These are phyloP conservation scores for Wallemia hederae DNA, from an alignment of 1,284 basidiomycete genomes.

Conservation along the genomic window DNA sequence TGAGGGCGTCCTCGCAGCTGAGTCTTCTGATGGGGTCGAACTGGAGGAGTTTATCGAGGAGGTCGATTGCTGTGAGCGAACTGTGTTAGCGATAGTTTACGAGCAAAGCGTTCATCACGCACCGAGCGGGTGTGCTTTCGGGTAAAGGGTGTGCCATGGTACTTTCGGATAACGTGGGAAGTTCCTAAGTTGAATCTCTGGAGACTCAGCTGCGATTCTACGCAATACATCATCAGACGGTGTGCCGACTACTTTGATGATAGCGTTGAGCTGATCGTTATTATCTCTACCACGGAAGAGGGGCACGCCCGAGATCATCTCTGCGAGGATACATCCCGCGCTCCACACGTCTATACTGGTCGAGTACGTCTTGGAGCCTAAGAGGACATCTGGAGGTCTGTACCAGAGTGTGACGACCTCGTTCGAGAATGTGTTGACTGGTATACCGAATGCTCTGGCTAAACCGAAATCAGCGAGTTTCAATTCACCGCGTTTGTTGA, in stretches of 20 bases:
- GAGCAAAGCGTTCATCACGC: slow-evolving; percentile 5
- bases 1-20: slow-evolving; percentile 68
- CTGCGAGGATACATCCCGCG: slow-evolving; percentile 94
- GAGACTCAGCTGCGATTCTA: slow-evolving; percentile 79
- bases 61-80: slow-evolving; percentile 51
- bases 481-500: slow-evolving; percentile 86
- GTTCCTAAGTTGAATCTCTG: slow-evolving; percentile 62
- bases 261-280: slow-evolving; percentile 86
- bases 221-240: slow-evolving; percentile 66
- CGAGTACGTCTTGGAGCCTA: slow-evolving; percentile 89
- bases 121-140: slow-evolving; percentile 75
- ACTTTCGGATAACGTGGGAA: slow-evolving; percentile 79
- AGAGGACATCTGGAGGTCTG: slow-evolving; percentile 85
- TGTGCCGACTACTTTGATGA: slow-evolving; percentile 89
- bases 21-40: slow-evolving; percentile 86
- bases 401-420: slow-evolving; percentile 99
- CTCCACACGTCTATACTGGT: slow-evolving; percentile 99
- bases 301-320: slow-evolving; percentile 81
- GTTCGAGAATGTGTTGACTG: slow-evolving; percentile 85
- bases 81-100: neutral
- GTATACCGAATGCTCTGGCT: slow-evolving; percentile 80
- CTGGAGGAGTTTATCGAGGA: slow-evolving; percentile 79
- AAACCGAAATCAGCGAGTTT: slow-evolving; percentile 88
- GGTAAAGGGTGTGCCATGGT: slow-evolving; percentile 59
- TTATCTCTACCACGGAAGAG: slow-evolving; percentile 94